Base-by-base conservation (phyloP, 169 alveolate species). In the Plasmodium cynomolgi region DNA sequence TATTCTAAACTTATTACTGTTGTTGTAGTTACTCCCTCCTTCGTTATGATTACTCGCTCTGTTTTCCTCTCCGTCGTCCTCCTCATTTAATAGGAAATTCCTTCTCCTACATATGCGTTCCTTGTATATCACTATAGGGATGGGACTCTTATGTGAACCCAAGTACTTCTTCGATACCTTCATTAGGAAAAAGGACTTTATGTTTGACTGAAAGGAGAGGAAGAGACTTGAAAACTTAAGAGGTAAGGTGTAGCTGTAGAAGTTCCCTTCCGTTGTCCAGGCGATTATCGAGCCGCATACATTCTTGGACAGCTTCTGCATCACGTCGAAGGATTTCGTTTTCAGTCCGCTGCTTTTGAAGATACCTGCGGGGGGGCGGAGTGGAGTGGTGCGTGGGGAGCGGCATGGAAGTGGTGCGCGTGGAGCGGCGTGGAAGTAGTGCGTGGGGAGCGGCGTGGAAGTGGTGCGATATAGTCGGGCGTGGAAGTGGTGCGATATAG, bases 211-310 rank as follows among this genome's bases (percentile, higher is more conserved):
- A 73, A 91, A 91, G 15, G 95, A 91, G 3, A 91, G 58, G 75
- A 81, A 91, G 15, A 81, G 13, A 39, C 95, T 91, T 0, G 95
- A 91, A 81, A 91, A 81, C 39, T 91, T 91, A 20, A 91, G 50
- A 1, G 95, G 95, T 15, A 91, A 47, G 0, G 85, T 81, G 31
- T 91, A 91, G 11, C 92, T 44, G 37, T 91, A 91, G 31, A 91
- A 91, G 83, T 72, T 91, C 8, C 95, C 95, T 37, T 91, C 95
- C 26, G 91, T 91, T 1, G 95, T 91, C 95, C 95, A 91, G 2
- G 95, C 95, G 11, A 91, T 50, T n/a, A 91, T 58, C 1, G 75
- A 91, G 4, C 85, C 95, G 58, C 81, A 91, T 5, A 72, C 29
- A 31, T 91, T 91, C 29, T 91, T 91, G 0, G 92, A 47, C 13